Evolutionary conservation across 352 stramenopile genomes (phyloP).

Genomic region (Globisporangium mamillatum): DNA sequence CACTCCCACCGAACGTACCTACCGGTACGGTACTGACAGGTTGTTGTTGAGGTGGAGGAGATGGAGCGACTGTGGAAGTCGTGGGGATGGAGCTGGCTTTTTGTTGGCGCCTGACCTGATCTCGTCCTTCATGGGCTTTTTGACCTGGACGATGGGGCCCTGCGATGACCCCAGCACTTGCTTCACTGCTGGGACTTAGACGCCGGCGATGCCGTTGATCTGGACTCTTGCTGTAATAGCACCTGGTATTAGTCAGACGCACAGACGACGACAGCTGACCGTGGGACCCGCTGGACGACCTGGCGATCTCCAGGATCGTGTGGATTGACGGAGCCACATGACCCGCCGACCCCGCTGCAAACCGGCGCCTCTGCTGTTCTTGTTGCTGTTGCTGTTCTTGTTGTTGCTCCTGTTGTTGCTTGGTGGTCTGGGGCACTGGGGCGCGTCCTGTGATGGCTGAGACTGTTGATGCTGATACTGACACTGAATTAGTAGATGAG

Average conservation of each 20-base stretch:
- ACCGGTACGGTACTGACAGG: neutral
- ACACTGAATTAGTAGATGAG: neutral
- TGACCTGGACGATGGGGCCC: neutral
- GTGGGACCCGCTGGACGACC: neutral
- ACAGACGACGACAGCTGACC: neutral
- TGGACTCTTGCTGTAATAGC: neutral
- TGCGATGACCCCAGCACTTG: neutral
- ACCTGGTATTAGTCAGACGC: neutral
- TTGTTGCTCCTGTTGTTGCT: neutral
- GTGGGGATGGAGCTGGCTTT: neutral
- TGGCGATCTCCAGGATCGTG: conserved; percentile 13
- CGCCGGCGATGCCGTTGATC: neutral
- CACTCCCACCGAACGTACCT: conserved; percentile 2
- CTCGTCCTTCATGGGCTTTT: neutral
- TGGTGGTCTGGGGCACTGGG: neutral
- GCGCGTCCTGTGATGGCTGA: neutral
- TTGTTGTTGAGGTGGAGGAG: neutral
- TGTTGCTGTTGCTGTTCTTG: neutral
- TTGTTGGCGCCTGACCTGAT: conserved; percentile 5
- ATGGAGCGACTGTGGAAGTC: neutral
- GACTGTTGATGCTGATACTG: neutral
- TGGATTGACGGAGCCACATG: conserved; percentile 8
- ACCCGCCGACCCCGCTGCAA: neutral
- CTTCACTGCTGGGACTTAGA: neutral
- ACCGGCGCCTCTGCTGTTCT: neutral